A percentile compares a stretch with the other conserved stretches of the same genome.
phyloP scores from a whole-genome alignment of 2,329 filamentous ascomycete genomes.

The Talaromyces amestolkiae region DNA sequence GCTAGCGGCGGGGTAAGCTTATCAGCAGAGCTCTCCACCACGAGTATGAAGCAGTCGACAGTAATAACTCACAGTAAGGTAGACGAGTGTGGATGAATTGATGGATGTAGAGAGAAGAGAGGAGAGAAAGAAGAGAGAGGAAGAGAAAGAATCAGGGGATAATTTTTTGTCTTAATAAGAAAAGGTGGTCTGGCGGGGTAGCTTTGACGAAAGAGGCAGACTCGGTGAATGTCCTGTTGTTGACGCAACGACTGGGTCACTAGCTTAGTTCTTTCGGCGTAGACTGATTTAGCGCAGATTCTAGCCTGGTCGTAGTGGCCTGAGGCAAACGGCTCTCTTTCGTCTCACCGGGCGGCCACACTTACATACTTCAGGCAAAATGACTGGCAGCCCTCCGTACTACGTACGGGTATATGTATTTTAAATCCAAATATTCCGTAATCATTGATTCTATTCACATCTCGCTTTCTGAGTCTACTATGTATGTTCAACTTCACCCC shows the following conservation, averaged over 20 bases:
- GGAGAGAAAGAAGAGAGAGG: neutral
- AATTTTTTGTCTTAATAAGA: conserved; percentile 9
- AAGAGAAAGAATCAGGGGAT: neutral
- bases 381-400: neutral
- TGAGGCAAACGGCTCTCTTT: conserved; percentile 3
- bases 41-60: neutral
- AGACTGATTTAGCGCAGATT: too few species aligned
- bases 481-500: neutral
- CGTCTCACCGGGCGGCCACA: conserved; percentile 3
- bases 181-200: conserved; percentile 25
- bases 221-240: conserved; percentile 31
- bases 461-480: neutral
- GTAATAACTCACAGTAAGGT: neutral
- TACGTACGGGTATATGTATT: neutral
- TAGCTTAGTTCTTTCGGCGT: neutral
- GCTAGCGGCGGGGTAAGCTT: conserved; percentile 26
- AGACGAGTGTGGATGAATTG: neutral
- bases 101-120: conserved; percentile 7
- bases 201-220: conserved; percentile 31
- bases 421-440: neutral
- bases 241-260: conserved; percentile 32
- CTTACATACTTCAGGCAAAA: neutral
- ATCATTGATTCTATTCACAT: neutral
- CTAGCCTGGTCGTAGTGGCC: neutral
- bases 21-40: neutral